Base-by-base conservation (phyloP, 805 yeast species). In the Metschnikowia rubicola region DNA sequence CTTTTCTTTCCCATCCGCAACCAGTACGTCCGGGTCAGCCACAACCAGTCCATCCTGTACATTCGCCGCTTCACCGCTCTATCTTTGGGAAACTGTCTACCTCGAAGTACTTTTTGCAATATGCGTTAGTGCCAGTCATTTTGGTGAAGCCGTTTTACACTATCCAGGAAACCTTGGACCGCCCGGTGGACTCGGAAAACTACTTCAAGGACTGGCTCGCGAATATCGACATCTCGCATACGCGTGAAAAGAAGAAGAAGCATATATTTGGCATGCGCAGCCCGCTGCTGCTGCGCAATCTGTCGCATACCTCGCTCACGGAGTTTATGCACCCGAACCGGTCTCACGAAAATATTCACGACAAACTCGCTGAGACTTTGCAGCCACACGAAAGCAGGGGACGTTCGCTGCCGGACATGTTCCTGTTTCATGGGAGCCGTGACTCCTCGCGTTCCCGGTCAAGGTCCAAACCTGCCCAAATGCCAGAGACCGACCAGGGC, bases 41-140 rank as follows among this genome's bases (percentile, higher is more conserved):
- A 30, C 30, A 15, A 30, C 28, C 36, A n/a, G 26, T 21, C 7
- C 41, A 37, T 10, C n/a, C 28, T 12, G 39, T 33, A 37, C 46
- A 39, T 37, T 45, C 48, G 28, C 30, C 44, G 7, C 39, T 56
- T n/a, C 61, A 59, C 34, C 52, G 58, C 49, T 54, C 63, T 11
- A 58, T 71, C 35, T 59, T 70, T 38, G 54, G 67, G 26, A 69
- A 67, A 44, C 49, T 70, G 2, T 65, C 74, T 6, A 56, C 70
- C 32, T 67, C 74, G 15, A 68, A 70, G 53, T 66, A 69, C 49
- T 71, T 72, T 41, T 57, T 72, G 37, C 71, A 71, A 55, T 71
- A 66, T 54, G 75, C 76, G 0, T 59, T 70, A 48, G 75, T 72
- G 2, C 77, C 77, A 9, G 76, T 71, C 30, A 70, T 72, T 36